These are phyloP conservation scores for Candida mattraensis DNA, from an alignment of 805 yeast species.

Conservation along the genomic window DNA sequence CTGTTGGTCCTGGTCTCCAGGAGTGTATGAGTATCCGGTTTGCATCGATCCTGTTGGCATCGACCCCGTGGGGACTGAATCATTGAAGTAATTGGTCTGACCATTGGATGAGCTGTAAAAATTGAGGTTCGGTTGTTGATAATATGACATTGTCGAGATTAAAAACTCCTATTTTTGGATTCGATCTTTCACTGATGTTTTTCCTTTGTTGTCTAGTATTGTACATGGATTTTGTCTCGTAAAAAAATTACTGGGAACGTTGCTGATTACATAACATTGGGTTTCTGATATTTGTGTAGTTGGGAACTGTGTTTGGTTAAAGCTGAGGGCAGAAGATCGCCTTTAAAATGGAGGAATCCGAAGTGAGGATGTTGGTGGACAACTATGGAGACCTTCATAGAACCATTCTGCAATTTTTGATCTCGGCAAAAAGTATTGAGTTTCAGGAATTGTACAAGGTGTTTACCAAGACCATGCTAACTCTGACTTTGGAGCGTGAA, in stretches of 20 bases:
- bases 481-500: constrained; percentile 1
- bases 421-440: constrained; percentile 14
- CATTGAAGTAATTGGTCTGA: constrained; percentile 14
- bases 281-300: too few species aligned
- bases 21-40: constrained; percentile 20
- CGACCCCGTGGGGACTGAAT: too few species aligned
- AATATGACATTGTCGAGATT: constrained; percentile 34
- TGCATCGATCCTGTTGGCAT: constrained; percentile 33
- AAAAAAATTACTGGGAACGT: too few species aligned
- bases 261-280: too few species aligned
- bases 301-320: too few species aligned
- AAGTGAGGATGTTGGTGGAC: too few species aligned
- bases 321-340: too few species aligned
- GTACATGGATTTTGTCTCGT: too few species aligned
- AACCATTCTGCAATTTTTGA: constrained; percentile 17
- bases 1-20: constrained; percentile 33
- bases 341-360: too few species aligned
- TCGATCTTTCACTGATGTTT: too few species aligned
- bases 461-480: constrained; percentile 10
- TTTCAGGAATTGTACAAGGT: constrained; percentile 10
- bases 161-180: too few species aligned
- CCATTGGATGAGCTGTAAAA: constrained; percentile 14
- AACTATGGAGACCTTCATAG: constrained; percentile 17
- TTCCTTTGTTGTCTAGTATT: too few species aligned
- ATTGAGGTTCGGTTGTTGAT: constrained; percentile 30